A percentile compares a stretch with the other conserved stretches of the same genome.
Evolutionary conservation across 805 yeast species (phyloP).

Genomic region (Kockiozyma suomiensis): DNA sequence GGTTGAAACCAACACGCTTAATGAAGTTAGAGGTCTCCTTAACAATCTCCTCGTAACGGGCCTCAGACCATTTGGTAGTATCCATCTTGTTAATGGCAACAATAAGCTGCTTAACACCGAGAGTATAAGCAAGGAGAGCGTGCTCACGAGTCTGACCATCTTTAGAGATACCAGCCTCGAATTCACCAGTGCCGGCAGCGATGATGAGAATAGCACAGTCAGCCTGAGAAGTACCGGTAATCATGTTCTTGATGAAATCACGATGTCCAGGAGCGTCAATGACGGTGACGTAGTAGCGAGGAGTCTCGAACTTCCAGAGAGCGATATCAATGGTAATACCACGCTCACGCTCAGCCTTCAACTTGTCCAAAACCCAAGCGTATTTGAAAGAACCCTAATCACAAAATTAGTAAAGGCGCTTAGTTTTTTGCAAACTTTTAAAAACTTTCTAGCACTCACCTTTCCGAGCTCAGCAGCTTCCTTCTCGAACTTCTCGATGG

Average conservation of each 20-base stretch:
- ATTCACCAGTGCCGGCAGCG: conserved; percentile 92
- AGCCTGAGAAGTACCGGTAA: conserved; percentile 93
- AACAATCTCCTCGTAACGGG: conserved; percentile 75
- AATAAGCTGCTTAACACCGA: conserved; percentile 84
- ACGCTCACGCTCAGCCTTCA: conserved; percentile 95
- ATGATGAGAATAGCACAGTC: conserved; percentile 88
- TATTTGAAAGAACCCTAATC: conserved; percentile 92
- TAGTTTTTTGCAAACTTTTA: neutral
- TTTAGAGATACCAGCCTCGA: conserved; percentile 93
- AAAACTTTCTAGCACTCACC: neutral
- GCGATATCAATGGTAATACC: conserved; percentile 96
- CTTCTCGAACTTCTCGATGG: conserved; percentile 97
- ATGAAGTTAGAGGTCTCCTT: conserved; percentile 79
- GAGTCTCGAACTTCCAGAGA: conserved; percentile 91
- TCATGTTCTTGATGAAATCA: conserved; percentile 95
- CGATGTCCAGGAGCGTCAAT: conserved; percentile 97
- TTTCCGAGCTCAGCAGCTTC: conserved; percentile 93
- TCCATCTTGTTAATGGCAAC: conserved; percentile 96
- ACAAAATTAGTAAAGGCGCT: neutral
- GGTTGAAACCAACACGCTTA: conserved; percentile 84
- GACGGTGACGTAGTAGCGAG: conserved; percentile 85
- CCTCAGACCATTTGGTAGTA: conserved; percentile 84
- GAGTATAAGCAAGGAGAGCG: conserved; percentile 86
- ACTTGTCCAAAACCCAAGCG: conserved; percentile 96
- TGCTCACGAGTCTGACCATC: conserved; percentile 96